Evolutionary conservation across 345 rosid species (phyloP).

Genomic region (Citrus hindsii): DNA sequence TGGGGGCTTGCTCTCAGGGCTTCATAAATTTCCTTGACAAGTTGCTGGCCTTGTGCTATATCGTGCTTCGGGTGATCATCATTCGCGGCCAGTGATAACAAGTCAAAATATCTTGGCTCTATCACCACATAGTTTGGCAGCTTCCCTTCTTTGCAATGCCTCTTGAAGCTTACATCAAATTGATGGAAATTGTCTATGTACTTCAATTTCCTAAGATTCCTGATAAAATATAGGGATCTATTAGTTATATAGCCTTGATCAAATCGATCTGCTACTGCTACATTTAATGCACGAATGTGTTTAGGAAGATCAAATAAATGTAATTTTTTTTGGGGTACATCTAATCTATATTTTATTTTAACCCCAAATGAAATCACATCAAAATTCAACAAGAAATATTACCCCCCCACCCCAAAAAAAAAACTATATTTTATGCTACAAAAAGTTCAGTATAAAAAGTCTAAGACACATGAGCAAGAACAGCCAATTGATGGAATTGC

Average conservation of each 20-base stretch:
- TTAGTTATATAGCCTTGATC: too few relatives aligned
- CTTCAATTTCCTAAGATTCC: constrained; percentile 76
- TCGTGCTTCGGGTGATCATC: constrained; percentile 91
- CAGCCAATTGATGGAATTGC: too few relatives aligned
- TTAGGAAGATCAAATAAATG: too few relatives aligned
- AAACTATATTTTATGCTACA: too few relatives aligned
- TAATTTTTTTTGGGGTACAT: too few relatives aligned
- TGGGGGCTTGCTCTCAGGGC: constrained; percentile 79
- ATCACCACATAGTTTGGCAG: constrained; percentile 85
- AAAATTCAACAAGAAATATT: too few relatives aligned
- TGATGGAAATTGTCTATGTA: constrained; percentile 67
- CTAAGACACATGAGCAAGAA: too few relatives aligned
- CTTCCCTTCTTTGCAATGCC: constrained; percentile 66
- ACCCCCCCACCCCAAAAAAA: too few relatives aligned
- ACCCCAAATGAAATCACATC: too few relatives aligned
- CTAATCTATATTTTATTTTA: too few relatives aligned
- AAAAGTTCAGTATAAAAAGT: too few relatives aligned
- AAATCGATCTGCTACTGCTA: too few relatives aligned
- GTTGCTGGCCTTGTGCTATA: constrained; percentile 68
- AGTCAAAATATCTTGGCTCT: constrained; percentile 68
- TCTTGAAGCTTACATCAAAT: constrained; percentile 62
- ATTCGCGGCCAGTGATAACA: constrained; percentile 54
- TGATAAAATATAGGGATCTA: constrained; percentile 7
- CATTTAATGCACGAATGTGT: fast-evolving
- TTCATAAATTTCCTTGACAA: constrained; percentile 79